Base-by-base conservation (phyloP, 1,284 basidiomycete species). In the Puccinia brachypodii region DNA sequence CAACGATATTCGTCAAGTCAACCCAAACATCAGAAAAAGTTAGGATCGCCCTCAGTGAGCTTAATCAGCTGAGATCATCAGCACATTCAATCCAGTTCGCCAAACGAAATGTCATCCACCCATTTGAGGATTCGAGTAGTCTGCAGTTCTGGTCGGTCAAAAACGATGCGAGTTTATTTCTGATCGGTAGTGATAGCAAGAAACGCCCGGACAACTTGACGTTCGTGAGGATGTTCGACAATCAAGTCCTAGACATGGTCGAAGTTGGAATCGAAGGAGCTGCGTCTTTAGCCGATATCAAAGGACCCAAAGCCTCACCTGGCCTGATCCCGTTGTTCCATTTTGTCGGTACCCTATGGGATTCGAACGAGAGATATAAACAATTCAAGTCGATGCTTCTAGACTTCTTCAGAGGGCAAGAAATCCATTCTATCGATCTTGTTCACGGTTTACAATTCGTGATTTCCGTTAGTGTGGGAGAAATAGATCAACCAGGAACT, bases 251-350 rank as follows among this genome's bases (percentile, higher is more conserved):
- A 85, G 97, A 99, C 87, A 96, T 98, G 93, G 90, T 95, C 82
- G 97, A 99, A 88, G 88, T 97, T 28, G 95, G 95, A 6, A 91
- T 99, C 31, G 38, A 56, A 66, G 64, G 60, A 36, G 25, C 53
- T 3, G 40, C 77, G 22, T 82, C 64, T 22, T 68, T 40, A 9
- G 62, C 58, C 50, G 50, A 62, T 62, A 56, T 56, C 2, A 84
- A 96, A 93, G 92, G 92, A 66, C 89, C 91, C 53, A 97, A 97
- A 90, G 92, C 93, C 13, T 92, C 94, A 4, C 91, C 93, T 40
- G 96, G 96, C n/a, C 92, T 95, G 84, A 92, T 93, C 84, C 96
- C 96, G 73, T 88, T 98, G 84, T 92, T 99, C 89, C 95, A 97
- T 86, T 99, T 99, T 86, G 94, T 94, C 40, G 96, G 86, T 1